Evolutionary conservation across 768 basidiomycete species (phyloP).

Genomic region (Rhizopogon vinicolor): DNA sequence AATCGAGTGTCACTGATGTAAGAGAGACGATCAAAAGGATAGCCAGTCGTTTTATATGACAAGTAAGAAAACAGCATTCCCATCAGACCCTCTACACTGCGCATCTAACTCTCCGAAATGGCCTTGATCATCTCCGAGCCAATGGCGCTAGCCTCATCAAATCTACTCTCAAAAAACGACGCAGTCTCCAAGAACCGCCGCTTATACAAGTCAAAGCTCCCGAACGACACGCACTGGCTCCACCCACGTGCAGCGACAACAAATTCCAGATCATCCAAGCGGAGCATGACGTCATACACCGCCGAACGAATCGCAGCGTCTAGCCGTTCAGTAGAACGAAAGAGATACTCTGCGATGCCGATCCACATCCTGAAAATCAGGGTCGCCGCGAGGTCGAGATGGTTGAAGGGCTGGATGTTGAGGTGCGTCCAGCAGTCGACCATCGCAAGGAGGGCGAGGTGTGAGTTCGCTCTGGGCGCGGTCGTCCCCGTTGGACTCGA

Average conservation of each 20-base stretch:
- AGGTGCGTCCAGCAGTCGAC: slow-evolving; percentile 96
- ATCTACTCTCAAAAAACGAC: slow-evolving; percentile 79
- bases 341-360: no score
- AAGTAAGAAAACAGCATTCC: neutral
- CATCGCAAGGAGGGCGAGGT: slow-evolving; percentile 94
- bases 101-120: slow-evolving; percentile 57
- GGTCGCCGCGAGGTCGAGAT: slow-evolving; percentile 22
- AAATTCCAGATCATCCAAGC: slow-evolving; percentile 93
- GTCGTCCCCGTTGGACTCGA: slow-evolving; percentile 6
- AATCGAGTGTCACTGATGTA: neutral
- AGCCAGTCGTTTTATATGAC: neutral
- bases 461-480: slow-evolving; percentile 63
- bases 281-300: slow-evolving; percentile 69
- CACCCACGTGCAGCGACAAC: slow-evolving; percentile 91
- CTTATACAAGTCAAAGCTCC: slow-evolving; percentile 85
- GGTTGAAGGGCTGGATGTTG: slow-evolving; percentile 81
- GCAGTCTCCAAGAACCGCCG: slow-evolving; percentile 76
- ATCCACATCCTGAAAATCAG: no score
- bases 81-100: no score
- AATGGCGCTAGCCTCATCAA: slow-evolving; percentile 78
- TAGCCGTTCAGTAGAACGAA: slow-evolving; percentile 24
- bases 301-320: slow-evolving; percentile 71
- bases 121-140: slow-evolving; percentile 90
- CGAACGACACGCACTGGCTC: slow-evolving; percentile 94
- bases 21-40: neutral